A percentile compares a stretch with the other conserved stretches of the same genome.
Evolutionary conservation across 108 stramenopile species (phyloP).

Genomic region (Cyclotella kingstonii): DNA sequence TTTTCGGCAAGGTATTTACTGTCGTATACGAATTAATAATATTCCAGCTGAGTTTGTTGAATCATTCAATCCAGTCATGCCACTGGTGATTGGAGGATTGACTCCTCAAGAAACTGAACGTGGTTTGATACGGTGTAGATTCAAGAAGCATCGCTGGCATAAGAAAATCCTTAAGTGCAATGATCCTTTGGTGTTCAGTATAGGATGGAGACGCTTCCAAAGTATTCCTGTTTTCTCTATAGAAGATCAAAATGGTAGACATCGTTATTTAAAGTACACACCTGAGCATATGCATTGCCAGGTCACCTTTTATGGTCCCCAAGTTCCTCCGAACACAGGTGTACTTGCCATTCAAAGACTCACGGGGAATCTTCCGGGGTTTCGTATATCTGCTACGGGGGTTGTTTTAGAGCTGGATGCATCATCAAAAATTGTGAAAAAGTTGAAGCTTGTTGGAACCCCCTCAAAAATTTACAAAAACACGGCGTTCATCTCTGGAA

Average conservation of each 20-base stretch:
- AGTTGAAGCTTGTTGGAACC: slow-evolving; percentile 97
- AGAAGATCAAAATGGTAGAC: slow-evolving; percentile 80
- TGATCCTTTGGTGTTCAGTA: slow-evolving; percentile 94
- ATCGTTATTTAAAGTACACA: slow-evolving; percentile 97
- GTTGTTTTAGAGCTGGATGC: slow-evolving; percentile 92
- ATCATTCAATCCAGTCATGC: slow-evolving; percentile 78
- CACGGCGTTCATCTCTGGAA: slow-evolving; percentile 97
- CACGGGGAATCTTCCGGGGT: slow-evolving; percentile 69
- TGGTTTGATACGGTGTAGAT: slow-evolving; percentile 84
- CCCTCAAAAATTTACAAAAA: slow-evolving; percentile 96
- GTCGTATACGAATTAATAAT: slow-evolving; percentile 83
- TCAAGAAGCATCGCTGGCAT: slow-evolving; percentile 99
- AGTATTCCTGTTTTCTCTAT: slow-evolving; percentile 85
- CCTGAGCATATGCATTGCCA: slow-evolving; percentile 99
- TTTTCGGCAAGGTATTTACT: slow-evolving; percentile 92
- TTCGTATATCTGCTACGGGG: slow-evolving; percentile 95
- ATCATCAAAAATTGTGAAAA: slow-evolving; percentile 94
- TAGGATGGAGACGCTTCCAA: slow-evolving; percentile 98
- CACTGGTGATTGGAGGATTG: slow-evolving; percentile 93
- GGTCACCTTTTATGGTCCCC: slow-evolving; percentile 93
- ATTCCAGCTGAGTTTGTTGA: slow-evolving; percentile 84
- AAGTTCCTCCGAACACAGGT: slow-evolving; percentile 94
- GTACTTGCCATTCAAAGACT: slow-evolving; percentile 91
- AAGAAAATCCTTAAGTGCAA: slow-evolving; percentile 89
- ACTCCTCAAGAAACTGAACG: slow-evolving; percentile 88